Conservation (phyloP, 495 filamentous ascomycete genomes). For the Penicillium turbatum region DNA sequence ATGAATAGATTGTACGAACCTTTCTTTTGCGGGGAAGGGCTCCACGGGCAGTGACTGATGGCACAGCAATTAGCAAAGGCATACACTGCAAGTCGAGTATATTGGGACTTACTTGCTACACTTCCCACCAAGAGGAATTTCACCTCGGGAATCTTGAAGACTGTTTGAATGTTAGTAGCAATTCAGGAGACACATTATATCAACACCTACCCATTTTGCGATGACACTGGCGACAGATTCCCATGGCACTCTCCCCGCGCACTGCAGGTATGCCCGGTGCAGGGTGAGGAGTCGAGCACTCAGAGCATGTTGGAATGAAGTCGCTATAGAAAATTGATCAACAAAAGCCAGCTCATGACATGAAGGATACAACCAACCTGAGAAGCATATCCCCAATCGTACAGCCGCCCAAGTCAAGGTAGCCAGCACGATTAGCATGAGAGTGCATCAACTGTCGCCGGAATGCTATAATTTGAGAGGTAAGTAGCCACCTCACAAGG, state of each 20-base stretch:
- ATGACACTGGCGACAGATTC: conserved; percentile 79
- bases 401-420: conserved; percentile 77
- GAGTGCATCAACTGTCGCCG: conserved; percentile 72
- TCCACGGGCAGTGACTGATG: conserved; percentile 29
- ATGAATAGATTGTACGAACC: conserved; percentile 21
- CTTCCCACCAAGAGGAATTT: conserved; percentile 71
- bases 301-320: conserved; percentile 77
- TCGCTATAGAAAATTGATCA: conserved; percentile 42
- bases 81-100: background rate
- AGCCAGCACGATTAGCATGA: conserved; percentile 72
- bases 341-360: background rate
- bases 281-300: conserved; percentile 68
- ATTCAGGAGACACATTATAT: background rate
- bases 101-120: conserved; percentile 37
- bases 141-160: conserved; percentile 72
- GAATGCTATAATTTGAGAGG: conserved; percentile 46
- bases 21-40: conserved; percentile 52
- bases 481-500: background rate
- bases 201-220: conserved; percentile 62
- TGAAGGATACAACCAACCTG: conserved; percentile 45
- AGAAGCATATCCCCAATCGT: conserved; percentile 75
- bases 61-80: conserved; percentile 12
- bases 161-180: conserved; percentile 15
- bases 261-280: conserved; percentile 63
- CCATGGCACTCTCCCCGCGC: conserved; percentile 69